Percentiles rank a stretch among this genome's conserved stretches.
Conservation (phyloP, 2,329 filamentous ascomycete genomes). For the Venturia aucupariae region DNA sequence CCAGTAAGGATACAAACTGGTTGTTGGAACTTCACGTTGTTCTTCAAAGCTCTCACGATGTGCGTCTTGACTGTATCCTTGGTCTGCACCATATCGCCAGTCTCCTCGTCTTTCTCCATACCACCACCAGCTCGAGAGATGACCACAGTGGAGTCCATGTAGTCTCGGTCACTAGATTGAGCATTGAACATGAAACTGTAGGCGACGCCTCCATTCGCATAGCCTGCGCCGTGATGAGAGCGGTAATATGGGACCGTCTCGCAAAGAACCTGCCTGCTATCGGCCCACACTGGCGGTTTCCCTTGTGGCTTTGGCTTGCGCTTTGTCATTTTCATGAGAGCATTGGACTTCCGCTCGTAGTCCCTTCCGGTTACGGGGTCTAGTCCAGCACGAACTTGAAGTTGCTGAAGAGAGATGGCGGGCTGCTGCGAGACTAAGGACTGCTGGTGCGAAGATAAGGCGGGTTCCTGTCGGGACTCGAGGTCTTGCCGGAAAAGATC, state of each 20-base stretch:
- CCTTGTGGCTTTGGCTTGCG: slow-evolving; percentile 26
- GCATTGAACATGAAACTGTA: slow-evolving; percentile 54
- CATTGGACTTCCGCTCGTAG: not conserved
- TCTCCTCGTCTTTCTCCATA: slow-evolving; percentile 36
- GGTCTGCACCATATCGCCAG: slow-evolving; percentile 29
- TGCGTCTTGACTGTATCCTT: slow-evolving; percentile 34
- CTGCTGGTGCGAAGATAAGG: not conserved
- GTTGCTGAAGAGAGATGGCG: not conserved
- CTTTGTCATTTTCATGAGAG: not conserved
- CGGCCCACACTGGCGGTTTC: slow-evolving; percentile 47
- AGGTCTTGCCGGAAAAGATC: not conserved
- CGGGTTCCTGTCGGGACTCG: not conserved
- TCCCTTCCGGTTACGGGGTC: not conserved
- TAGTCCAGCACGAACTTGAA: slow-evolving; percentile 1
- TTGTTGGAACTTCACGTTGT: slow-evolving; percentile 37
- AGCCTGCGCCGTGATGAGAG: slow-evolving; percentile 50
- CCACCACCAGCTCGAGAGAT: slow-evolving; percentile 55
- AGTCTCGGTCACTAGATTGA: slow-evolving; percentile 44
- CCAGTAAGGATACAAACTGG: slow-evolving; percentile 46
- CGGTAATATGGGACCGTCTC: slow-evolving; percentile 56
- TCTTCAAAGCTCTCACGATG: slow-evolving; percentile 32
- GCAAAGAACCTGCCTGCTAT: slow-evolving; percentile 50
- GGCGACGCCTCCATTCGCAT: slow-evolving; percentile 32
- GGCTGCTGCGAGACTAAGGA: not conserved
- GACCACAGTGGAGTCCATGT: slow-evolving; percentile 51